Base-by-base conservation (phyloP, 73 alveolate species). In the Blepharisma japonicum region DNA sequence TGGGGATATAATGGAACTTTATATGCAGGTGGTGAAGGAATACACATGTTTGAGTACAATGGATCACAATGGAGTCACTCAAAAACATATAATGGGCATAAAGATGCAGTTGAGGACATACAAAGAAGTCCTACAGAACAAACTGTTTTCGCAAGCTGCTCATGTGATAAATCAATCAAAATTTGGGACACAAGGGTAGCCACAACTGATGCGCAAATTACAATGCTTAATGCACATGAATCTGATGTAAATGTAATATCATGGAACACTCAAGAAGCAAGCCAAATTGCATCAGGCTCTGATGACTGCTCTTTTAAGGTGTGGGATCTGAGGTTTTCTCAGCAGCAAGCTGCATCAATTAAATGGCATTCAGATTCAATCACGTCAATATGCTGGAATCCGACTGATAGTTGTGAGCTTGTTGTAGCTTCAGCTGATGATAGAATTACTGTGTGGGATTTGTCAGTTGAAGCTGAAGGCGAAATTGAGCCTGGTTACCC, bases 321-420 rank as follows among this genome's bases (percentile, higher is more conserved):
- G 27, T 94, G 98, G 98, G 97, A 94, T 86, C 77, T 94, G 55
- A 79, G 98, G 71, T 82, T 39, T 71, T 79, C 53, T 68, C 87
- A 87, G 47, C 85, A 86, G 14, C 94, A 97, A 5, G 92, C 92
- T 48, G 87, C 97, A 7, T 86, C 83, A 55, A 91, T 94, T 55
- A 88, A 93, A 77, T 94, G 98, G 98, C 98, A 94, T 84, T 80
- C 92, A 6, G 91, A 86, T 14, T 94, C 98, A 11, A 91, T 94
- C 67, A 91, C 94, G 72, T 77, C 92, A 68, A 55, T 94, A 25
- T 79, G 81, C 86, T 94, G 95, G 91, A 91, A 94, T 78, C 98
- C 98, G 20, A 70, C 81, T 51, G 98, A 94, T 80, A 95, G 88
- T 61, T 83, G 93, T 67, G 96, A 86, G 50, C 85, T 94, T 6